A percentile compares a stretch with the other conserved stretches of the same genome.
Evolutionary conservation across 192 early-diverging fungal genomes (phyloP).

Genomic region (Glomus cerebriforme): DNA sequence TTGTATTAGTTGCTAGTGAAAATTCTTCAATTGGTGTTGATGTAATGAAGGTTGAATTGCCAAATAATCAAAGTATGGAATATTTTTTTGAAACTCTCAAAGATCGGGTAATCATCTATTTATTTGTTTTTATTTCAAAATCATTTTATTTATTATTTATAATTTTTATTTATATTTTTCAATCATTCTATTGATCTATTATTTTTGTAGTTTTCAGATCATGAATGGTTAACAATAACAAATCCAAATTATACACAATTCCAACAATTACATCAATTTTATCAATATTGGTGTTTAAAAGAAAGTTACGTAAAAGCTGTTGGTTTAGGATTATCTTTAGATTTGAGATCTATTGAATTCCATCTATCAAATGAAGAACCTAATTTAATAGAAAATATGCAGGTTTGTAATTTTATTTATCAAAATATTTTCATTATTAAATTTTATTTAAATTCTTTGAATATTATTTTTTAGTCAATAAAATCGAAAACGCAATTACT

Average conservation of each 20-base stretch:
- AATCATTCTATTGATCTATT: no score
- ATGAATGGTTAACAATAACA: constrained; percentile 32
- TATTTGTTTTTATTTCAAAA: not conserved
- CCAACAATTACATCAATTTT: constrained; percentile 47
- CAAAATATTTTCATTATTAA: not conserved
- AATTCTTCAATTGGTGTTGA: constrained; percentile 49
- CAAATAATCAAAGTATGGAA: constrained; percentile 36
- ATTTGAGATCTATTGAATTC: constrained; percentile 53
- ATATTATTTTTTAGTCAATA: constrained; percentile 15
- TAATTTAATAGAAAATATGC: not conserved
- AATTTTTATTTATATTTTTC: not conserved
- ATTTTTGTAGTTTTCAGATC: constrained; percentile 28
- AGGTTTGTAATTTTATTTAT: not conserved
- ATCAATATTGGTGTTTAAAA: constrained; percentile 58
- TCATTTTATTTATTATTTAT: not conserved
- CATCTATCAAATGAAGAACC: constrained; percentile 27
- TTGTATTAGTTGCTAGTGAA: constrained; percentile 49
- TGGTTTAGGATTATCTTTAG: constrained; percentile 53
- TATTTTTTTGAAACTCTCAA: constrained; percentile 40
- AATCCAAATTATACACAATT: constrained; percentile 1
- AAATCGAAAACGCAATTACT: constrained; percentile 17
- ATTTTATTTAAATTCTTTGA: not conserved
- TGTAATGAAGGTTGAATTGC: constrained; percentile 50
- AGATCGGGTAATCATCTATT: constrained; percentile 37
- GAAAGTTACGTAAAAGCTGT: constrained; percentile 61